These are phyloP conservation scores for Thuja plicata DNA, from an alignment of 83 land plant species.

Conservation along the genomic window DNA sequence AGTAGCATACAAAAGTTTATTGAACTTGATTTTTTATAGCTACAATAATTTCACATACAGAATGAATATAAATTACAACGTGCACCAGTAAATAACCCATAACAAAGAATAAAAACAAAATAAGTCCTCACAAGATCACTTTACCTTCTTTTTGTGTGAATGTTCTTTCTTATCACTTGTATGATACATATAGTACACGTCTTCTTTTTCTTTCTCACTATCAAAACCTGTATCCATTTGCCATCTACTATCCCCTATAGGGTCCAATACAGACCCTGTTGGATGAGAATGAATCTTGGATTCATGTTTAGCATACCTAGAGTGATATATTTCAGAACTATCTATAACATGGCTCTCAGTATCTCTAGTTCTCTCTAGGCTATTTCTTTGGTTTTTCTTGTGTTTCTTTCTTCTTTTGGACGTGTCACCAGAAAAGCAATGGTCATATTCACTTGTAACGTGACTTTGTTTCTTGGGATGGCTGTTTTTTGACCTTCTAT, in stretches of 20 bases:
- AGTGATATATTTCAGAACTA: conserved; percentile 11
- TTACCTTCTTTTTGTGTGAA: conserved; percentile 10
- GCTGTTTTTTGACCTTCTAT: neutral
- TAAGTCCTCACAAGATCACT: neutral
- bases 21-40: neutral
- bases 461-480: neutral
- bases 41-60: neutral
- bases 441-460: conserved; percentile 10
- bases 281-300: conserved; percentile 1
- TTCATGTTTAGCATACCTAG: conserved; percentile 1
- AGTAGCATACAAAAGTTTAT: neutral
- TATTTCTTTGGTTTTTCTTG: neutral
- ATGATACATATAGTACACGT: conserved; percentile 12
- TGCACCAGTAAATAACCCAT: conserved; percentile 13
- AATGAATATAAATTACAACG: conserved; percentile 15
- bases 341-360: conserved; percentile 15
- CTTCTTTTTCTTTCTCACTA: conserved; percentile 14
- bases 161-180: conserved; percentile 15
- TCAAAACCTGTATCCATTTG: conserved; percentile 15
- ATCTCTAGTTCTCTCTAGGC: conserved; percentile 14
- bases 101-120: neutral
- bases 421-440: neutral
- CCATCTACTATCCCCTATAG: conserved; percentile 18
- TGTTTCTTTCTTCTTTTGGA: neutral
- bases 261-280: neutral